Evolutionary conservation across 2,329 filamentous ascomycete species (phyloP), one percentile per base, ranked within the genome.

Genomic region (Xylariaceae sp.): DNA sequence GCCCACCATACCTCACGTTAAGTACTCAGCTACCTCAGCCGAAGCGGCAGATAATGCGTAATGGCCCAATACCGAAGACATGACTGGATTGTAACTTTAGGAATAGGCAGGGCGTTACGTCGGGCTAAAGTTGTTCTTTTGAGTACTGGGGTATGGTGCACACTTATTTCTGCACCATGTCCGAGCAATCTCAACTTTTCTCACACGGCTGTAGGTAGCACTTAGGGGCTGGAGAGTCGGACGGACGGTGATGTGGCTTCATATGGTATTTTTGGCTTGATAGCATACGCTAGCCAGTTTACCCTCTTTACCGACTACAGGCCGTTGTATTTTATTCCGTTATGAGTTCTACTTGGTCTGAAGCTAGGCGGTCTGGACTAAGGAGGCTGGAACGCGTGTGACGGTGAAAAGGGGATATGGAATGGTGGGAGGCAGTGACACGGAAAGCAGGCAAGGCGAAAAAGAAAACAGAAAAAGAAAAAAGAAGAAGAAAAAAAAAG

Each of bases 61-160:
- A n/a, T n/a, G n/a, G n/a, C n/a, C n/a, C n/a, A 48, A 40, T 50
- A 40, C 44, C 41, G 44, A 55, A 41, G 50, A 50, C 45, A 23
- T 55, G 55, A 52, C 61, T 64, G 49, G 53, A 54, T 57, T 63
- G 59, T 63, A 60, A 61, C 57, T 63, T 55, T 54, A 67, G 54
- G 59, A 54, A 61, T 63, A 60, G 53, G 57, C 59, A 59, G 44
- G 66, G 66, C 62, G 64, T 69, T 65, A 32, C 56, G 51, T 62
- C 51, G 42, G 55, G 54, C 51, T 45, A 58, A 47, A 12, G 59
- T 55, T 52, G 56, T 58, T 52, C 62, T 48, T 65, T 62, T 61
- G 56, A 63, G 61, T 60, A 62, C 50, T 57, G 61, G 60, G 59
- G 58, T 63, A 53, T 60, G 60, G 57, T 62, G 56, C 55, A 60